Base-by-base conservation (phyloP, 169 alveolate genomes). In the Eimeria necatrix region DNA sequence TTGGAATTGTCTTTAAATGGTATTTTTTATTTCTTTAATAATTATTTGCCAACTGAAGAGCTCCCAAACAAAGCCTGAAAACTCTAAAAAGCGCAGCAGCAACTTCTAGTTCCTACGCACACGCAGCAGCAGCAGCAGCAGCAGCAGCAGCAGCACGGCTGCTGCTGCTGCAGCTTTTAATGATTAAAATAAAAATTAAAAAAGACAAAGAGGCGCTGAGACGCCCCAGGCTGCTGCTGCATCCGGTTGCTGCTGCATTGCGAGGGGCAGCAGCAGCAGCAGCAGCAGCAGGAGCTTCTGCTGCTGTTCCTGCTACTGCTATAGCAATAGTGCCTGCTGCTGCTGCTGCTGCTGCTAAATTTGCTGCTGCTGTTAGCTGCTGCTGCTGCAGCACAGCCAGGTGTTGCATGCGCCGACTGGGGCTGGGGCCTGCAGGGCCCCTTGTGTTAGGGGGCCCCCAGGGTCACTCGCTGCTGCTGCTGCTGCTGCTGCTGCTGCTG, bases 211-310 rank as follows among this genome's bases (percentile, higher is more conserved):
- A 8, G 64, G 64, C 20, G 64, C 20, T 56, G 64, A 8, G 8
- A 9, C 64, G 20, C 64, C 64, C 20, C 20, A 14, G 14, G 64
- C 64, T 56, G 64, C 64, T 8, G 64, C 14, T 56, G 64, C 14
- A 9, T 8, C 64, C 14, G 64, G 64, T 56, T 9, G 8, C 64
- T 56, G 8, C 64, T 56, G 8, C 64, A 56, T 56, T 56, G 64
- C 20, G 64, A 56, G 64, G 64, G 64, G 5, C 5, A 4, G 73
- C 12, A 61, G 73, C 73, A 61, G 5, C 18, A 61, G 73, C 73
- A 61, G 73, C 73, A 61, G 73, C 73, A 61, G 73, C 73, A 61
- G 73, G 32, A 61, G 73, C 78, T 68, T 32, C 48, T 68, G 78
- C 46, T 68, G 12, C 16, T 68, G 41, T 4, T 68, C 51, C 78